Evolutionary conservation across 2,329 filamentous ascomycete genomes (phyloP).

Genomic region (Diaporthe sp.): DNA sequence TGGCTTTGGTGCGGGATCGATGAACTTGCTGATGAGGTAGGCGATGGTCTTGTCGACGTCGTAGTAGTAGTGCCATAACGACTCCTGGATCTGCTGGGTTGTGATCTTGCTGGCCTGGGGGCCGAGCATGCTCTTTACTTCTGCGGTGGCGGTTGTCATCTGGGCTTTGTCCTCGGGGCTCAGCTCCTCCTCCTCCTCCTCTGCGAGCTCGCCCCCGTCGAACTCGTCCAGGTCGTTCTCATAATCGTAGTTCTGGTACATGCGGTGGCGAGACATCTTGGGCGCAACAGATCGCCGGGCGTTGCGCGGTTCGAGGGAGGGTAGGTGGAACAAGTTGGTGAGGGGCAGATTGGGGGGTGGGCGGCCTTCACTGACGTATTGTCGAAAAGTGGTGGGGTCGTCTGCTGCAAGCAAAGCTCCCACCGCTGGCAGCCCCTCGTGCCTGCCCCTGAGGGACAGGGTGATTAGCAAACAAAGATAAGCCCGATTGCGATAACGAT

Average conservation of each 20-base stretch:
- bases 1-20: conserved; percentile 60
- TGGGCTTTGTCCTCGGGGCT: conserved; percentile 62
- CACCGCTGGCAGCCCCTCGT: too few species aligned
- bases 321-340: not conserved
- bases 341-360: not conserved
- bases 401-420: too few species aligned
- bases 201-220: conserved; percentile 58
- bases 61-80: conserved; percentile 96
- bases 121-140: conserved; percentile 77
- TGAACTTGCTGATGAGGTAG: conserved; percentile 79
- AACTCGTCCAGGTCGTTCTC: conserved; percentile 67
- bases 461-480: not conserved
- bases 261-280: conserved; percentile 63
- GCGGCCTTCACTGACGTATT: conserved; percentile 20
- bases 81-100: conserved; percentile 82
- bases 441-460: too few species aligned
- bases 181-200: conserved; percentile 61
- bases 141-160: conserved; percentile 75
- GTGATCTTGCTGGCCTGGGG: conserved; percentile 69
- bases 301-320: not conserved
- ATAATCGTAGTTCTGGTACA: conserved; percentile 64
- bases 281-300: not conserved
- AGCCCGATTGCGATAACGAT: not conserved
- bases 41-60: conserved; percentile 88
- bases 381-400: conserved; percentile 5